Evolutionary conservation across 371 early-diverging fungal genomes (phyloP).

Genomic region (Basidiobolus heterosporus): DNA sequence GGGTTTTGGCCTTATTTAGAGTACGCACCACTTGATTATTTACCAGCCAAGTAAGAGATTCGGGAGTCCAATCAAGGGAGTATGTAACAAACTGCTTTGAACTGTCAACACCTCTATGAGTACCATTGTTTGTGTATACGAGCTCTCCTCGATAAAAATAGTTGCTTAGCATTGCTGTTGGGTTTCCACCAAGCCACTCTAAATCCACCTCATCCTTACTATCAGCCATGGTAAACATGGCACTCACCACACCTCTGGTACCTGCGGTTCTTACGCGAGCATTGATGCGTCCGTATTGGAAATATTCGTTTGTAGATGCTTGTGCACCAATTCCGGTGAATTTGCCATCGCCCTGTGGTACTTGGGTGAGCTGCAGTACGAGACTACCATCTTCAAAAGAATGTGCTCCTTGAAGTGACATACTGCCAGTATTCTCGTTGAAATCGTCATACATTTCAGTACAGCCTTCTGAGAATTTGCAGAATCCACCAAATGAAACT

Average conservation of each 20-base stretch:
- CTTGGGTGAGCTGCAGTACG: background rate
- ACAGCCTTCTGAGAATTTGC: slow-evolving; percentile 1
- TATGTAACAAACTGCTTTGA: slow-evolving; percentile 15
- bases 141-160: slow-evolving; percentile 8
- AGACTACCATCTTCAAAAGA: no score
- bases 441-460: background rate
- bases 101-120: slow-evolving; percentile 6
- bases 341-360: background rate
- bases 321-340: no score
- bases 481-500: background rate
- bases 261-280: slow-evolving; percentile 4
- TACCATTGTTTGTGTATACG: background rate
- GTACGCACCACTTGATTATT: slow-evolving; percentile 29
- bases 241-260: slow-evolving; percentile 13
- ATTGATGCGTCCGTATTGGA: slow-evolving; percentile 4
- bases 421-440: no score
- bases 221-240: slow-evolving; percentile 18
- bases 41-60: slow-evolving; percentile 29
- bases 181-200: slow-evolving; percentile 12
- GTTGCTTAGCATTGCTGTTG: slow-evolving; percentile 7
- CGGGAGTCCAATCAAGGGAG: slow-evolving; percentile 34
- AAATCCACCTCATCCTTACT: slow-evolving; percentile 19
- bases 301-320: background rate
- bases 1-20: slow-evolving; percentile 9
- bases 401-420: background rate